A percentile compares a stretch with the other conserved stretches of the same genome.
Evolutionary conservation across 352 stramenopile species (phyloP).

Genomic region (Pythium graminicola): DNA sequence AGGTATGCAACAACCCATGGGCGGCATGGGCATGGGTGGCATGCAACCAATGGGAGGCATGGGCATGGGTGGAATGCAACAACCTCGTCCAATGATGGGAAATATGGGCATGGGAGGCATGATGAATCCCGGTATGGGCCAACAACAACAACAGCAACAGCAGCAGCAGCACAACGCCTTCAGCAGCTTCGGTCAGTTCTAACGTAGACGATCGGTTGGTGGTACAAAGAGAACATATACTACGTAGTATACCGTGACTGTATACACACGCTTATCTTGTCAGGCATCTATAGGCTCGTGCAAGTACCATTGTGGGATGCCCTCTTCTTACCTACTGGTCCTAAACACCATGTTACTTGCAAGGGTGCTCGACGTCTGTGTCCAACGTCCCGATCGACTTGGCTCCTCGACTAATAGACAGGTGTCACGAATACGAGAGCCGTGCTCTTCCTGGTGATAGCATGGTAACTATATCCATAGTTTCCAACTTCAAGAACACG

Average conservation of each 20-base stretch:
- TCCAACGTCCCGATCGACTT: no score
- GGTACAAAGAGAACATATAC: no score
- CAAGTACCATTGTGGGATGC: no score
- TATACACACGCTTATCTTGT: no score
- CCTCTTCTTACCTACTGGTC: no score
- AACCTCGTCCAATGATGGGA: constrained; percentile 23
- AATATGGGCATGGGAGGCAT: constrained; percentile 43
- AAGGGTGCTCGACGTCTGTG: no score
- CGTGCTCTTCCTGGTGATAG: no score
- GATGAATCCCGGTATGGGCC: constrained; percentile 59
- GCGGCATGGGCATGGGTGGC: constrained; percentile 35
- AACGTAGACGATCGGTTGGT: constrained; percentile 1
- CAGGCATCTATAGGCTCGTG: no score
- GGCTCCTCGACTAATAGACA: no score
- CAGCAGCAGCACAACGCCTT: constrained; percentile 58
- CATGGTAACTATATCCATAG: neutral
- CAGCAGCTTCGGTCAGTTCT: constrained; percentile 50
- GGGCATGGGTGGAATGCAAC: constrained; percentile 41
- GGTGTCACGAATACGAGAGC: no score
- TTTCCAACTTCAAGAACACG: constrained; percentile 14
- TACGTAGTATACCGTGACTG: no score
- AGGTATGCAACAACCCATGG: constrained; percentile 49
- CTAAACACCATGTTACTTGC: no score
- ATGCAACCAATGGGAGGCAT: constrained; percentile 27
- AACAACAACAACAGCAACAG: constrained; percentile 47